phyloP scores from a whole-genome alignment of 2,329 filamentous ascomycete genomes.

The Xylaria sp. region DNA sequence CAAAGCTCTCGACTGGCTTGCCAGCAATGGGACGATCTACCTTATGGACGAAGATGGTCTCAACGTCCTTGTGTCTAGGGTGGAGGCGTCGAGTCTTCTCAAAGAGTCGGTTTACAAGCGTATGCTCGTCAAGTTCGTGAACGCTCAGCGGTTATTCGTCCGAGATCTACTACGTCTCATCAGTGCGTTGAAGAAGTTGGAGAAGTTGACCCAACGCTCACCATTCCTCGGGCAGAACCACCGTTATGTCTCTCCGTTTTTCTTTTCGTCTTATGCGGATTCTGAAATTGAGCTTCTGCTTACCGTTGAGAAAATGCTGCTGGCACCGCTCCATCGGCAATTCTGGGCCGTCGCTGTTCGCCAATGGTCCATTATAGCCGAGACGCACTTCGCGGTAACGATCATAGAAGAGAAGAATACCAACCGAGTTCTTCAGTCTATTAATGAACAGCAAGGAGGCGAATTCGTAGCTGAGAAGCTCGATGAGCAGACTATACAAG shows the following conservation, averaged over 20 bases:
- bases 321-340: background rate
- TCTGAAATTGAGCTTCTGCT: conserved; percentile 17
- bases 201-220: background rate
- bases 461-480: background rate
- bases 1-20: background rate
- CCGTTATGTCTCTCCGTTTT: background rate
- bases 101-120: background rate
- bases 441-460: background rate
- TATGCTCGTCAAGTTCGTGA: background rate
- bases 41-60: background rate
- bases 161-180: background rate
- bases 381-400: background rate
- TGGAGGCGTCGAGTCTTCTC: background rate
- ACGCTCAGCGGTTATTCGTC: background rate
- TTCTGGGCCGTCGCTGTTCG: conserved; percentile 2
- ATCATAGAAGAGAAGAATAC: background rate
- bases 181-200: background rate
- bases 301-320: conserved; percentile 8
- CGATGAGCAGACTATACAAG: background rate
- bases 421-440: background rate
- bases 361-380: background rate
- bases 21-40: background rate
- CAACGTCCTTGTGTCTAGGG: background rate
- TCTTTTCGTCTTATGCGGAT: conserved; percentile 13
- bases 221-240: background rate